These are phyloP conservation scores for Pythium volutum DNA, from an alignment of 352 stramenopile genomes.

Conservation along the genomic window DNA sequence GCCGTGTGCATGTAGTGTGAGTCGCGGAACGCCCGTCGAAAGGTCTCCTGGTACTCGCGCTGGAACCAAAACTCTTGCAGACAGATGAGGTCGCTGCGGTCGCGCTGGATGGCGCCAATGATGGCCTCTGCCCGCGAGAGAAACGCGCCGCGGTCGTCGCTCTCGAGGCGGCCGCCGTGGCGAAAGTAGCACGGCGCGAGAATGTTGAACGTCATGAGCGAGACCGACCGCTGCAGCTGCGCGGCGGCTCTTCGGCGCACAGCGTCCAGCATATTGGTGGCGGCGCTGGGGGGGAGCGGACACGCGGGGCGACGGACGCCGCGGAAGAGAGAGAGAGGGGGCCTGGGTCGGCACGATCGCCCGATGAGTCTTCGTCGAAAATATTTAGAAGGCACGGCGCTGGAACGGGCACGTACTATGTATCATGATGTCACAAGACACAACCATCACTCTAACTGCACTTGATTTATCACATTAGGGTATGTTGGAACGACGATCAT, in stretches of 20 bases:
- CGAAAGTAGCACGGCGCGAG: slow-evolving; percentile 87
- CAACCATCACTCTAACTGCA: not conserved
- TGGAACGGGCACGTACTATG: not conserved
- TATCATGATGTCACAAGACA: not conserved
- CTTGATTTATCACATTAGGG: not conserved
- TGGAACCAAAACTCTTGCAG: slow-evolving; percentile 88
- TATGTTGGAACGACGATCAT: not conserved
- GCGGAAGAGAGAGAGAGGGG: not conserved
- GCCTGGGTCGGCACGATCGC: not conserved
- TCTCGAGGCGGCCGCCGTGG: slow-evolving; percentile 72
- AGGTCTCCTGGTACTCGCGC: slow-evolving; percentile 67
- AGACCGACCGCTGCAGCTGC: slow-evolving; percentile 38
- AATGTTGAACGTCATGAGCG: slow-evolving; percentile 88
- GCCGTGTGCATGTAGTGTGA: slow-evolving; percentile 71
- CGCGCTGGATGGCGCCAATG: slow-evolving; percentile 68
- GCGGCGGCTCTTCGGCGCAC: slow-evolving; percentile 27
- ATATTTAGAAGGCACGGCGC: not conserved
- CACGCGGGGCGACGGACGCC: not conserved
- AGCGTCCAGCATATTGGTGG: slow-evolving; percentile 21
- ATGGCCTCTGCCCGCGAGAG: slow-evolving; percentile 65
- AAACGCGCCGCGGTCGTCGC: slow-evolving; percentile 53
- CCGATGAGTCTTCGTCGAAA: not conserved
- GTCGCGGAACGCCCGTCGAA: slow-evolving; percentile 54
- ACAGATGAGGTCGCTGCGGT: slow-evolving; percentile 75
- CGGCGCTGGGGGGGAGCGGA: not conserved